Evolutionary conservation across 2,329 filamentous ascomycete genomes (phyloP).

Genomic region (Colletotrichum trifolii): DNA sequence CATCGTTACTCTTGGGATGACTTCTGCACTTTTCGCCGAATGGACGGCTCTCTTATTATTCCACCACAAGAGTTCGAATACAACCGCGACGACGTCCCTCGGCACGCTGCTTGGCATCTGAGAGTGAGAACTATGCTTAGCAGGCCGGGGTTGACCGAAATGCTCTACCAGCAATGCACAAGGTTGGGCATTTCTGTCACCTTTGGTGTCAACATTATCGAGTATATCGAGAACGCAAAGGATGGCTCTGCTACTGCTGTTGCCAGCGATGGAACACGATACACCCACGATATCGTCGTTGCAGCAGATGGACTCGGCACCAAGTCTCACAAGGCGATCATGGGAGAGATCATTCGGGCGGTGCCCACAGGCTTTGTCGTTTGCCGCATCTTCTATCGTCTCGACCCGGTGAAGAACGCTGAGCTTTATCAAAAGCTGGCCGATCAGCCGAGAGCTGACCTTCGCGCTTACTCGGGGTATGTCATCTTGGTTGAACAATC

Average conservation of each 20-base stretch:
- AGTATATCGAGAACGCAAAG: not conserved
- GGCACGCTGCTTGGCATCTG: conserved; percentile 10
- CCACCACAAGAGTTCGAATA: conserved; percentile 10
- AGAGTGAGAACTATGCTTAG: conserved; percentile 19
- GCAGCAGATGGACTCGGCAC: conserved; percentile 17
- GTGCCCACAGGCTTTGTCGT: conserved; percentile 15
- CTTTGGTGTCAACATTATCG: conserved; percentile 1
- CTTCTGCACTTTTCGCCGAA: conserved; percentile 11
- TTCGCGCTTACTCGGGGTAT: conserved; percentile 5
- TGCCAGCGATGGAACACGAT: not conserved
- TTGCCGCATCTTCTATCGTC: conserved; percentile 3
- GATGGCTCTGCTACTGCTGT: not conserved
- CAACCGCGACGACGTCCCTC: not conserved
- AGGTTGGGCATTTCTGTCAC: conserved; percentile 5
- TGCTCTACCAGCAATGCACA: conserved; percentile 9
- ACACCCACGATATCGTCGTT: conserved; percentile 9
- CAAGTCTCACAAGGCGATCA: conserved; percentile 9
- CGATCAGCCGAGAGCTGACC: not conserved
- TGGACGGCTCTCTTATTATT: not conserved
- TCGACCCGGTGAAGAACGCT: conserved; percentile 4
- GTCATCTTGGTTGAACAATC: not conserved
- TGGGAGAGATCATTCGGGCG: conserved; percentile 14
- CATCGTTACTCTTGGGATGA: conserved; percentile 10
- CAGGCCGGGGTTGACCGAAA: conserved; percentile 3
- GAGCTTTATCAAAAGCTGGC: not conserved